A percentile compares a stretch with the other conserved stretches of the same genome.
phyloP scores from a whole-genome alignment of 2,329 filamentous ascomycete genomes.

The Cladophialophora carrionii region DNA sequence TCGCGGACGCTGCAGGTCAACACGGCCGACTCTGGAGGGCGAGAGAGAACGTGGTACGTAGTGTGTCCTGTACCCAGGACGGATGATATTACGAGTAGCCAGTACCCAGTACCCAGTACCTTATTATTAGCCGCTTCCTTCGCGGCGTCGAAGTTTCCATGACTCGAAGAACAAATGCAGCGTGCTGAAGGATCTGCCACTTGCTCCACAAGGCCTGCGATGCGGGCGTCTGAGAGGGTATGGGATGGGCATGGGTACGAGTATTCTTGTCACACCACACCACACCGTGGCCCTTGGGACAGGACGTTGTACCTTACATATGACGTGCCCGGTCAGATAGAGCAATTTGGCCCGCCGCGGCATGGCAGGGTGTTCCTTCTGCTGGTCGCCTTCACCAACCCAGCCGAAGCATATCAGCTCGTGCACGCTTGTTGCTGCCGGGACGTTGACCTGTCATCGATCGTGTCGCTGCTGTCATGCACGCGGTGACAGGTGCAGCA shows the following conservation, averaged over 20 bases:
- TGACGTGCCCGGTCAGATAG: constrained; percentile 1
- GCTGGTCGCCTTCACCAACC: constrained; percentile 2
- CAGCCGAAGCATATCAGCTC: not conserved
- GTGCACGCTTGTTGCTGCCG: not conserved
- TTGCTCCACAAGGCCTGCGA: constrained; percentile 5
- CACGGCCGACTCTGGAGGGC: not conserved
- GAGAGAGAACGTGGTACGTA: not conserved
- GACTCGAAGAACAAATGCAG: not conserved
- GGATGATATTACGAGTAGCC: too few species aligned
- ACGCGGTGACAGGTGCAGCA: not conserved
- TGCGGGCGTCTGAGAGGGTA: not conserved
- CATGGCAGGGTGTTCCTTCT: constrained; percentile 2
- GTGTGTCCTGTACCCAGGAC: too few species aligned
- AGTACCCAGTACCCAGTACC: too few species aligned
- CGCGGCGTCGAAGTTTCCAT: not conserved
- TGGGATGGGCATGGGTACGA: too few species aligned
- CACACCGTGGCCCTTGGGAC: not conserved
- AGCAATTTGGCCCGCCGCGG: not conserved
- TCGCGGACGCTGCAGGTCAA: not conserved
- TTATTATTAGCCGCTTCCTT: not conserved
- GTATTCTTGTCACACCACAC: not conserved
- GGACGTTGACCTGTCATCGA: not conserved
- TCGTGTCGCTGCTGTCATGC: not conserved
- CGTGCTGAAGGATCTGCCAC: constrained; percentile 1
- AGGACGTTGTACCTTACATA: constrained; percentile 14